These are phyloP conservation scores for Ganoderma multipileum DNA, from an alignment of 1,284 basidiomycete genomes.

Conservation along the genomic window DNA sequence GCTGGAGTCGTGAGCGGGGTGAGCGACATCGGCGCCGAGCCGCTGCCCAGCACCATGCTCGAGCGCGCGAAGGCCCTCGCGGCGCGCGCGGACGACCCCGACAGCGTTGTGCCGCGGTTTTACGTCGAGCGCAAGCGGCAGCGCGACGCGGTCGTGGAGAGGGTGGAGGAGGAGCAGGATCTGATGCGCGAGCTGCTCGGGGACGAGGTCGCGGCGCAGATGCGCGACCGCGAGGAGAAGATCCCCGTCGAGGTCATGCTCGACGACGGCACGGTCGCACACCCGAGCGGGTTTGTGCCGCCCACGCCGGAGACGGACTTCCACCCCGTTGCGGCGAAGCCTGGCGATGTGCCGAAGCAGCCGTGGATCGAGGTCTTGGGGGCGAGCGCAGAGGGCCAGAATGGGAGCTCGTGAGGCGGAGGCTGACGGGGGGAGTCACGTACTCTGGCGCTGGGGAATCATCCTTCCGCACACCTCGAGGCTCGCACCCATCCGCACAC, in stretches of 20 bases:
- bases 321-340: slow-evolving; percentile 38
- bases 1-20: slow-evolving; percentile 20
- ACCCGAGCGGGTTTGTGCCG: slow-evolving; percentile 43
- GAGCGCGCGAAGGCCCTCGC: too few species aligned
- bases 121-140: slow-evolving; percentile 44
- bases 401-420: neutral
- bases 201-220: slow-evolving; percentile 43
- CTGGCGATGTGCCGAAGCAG: slow-evolving; percentile 29
- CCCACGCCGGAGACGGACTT: slow-evolving; percentile 43
- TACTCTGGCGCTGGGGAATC: neutral
- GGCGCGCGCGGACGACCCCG: slow-evolving; percentile 31
- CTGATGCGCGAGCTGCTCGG: slow-evolving; percentile 45
- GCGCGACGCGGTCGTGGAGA: slow-evolving; percentile 40
- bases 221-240: slow-evolving; percentile 40
- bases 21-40: slow-evolving; percentile 17
- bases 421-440: too few species aligned
- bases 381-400: neutral
- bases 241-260: slow-evolving; percentile 42
- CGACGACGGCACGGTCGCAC: slow-evolving; percentile 39
- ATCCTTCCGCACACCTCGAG: too few species aligned
- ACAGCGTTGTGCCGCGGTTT: slow-evolving; percentile 41
- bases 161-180: slow-evolving; percentile 42
- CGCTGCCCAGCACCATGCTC: too few species aligned
- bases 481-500: neutral
- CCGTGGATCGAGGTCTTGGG: slow-evolving; percentile 31